Evolutionary conservation across 495 filamentous ascomycete species (phyloP).

Genomic region (Tuber brumale): DNA sequence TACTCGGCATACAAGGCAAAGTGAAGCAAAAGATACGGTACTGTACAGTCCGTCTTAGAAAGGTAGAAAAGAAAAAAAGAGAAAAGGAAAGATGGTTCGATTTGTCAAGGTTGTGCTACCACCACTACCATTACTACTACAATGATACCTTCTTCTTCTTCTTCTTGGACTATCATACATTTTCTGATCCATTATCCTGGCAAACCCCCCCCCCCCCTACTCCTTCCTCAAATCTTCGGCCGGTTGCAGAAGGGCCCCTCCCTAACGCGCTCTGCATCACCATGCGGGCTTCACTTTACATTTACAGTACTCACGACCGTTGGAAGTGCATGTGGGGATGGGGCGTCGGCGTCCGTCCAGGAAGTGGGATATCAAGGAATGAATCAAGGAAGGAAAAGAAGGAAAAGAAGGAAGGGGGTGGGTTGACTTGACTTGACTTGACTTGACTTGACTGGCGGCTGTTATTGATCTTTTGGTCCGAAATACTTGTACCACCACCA

Average conservation of each 20-base stretch:
- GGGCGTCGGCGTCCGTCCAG: background rate
- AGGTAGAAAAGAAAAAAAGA: no score
- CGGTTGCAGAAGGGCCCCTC: background rate
- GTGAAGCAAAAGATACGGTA: no score
- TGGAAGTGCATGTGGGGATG: background rate
- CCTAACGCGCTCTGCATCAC: background rate
- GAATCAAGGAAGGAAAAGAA: no score
- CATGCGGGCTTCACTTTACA: background rate
- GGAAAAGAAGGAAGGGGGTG: background rate
- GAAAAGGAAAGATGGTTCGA: background rate
- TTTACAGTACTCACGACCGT: conserved; percentile 1
- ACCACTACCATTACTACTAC: background rate
- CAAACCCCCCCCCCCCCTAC: background rate
- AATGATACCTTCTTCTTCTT: no score
- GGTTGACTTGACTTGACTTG: background rate
- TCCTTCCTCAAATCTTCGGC: background rate
- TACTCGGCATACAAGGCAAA: no score
- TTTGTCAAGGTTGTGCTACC: background rate
- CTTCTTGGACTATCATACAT: background rate
- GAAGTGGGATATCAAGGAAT: background rate
- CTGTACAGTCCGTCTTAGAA: no score
- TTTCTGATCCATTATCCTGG: background rate
- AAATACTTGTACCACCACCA: background rate
- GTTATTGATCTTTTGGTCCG: background rate
- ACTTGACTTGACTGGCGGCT: no score